Base-by-base conservation (phyloP, 306 rosid genomes). In the Hippophae gyantsensis region DNA sequence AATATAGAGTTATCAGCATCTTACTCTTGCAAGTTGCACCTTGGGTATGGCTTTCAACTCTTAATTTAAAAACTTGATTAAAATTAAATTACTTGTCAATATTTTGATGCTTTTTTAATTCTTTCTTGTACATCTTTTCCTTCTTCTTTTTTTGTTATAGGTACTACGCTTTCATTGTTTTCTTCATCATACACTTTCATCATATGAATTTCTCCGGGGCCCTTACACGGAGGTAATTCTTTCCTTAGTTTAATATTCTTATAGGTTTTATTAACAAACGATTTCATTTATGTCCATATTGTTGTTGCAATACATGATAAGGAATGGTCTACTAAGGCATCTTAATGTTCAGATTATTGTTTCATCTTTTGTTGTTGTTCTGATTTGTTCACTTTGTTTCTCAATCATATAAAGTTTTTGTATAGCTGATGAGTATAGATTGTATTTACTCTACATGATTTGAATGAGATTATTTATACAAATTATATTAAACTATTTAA, bases 101-200 rank as follows among this genome's bases (percentile, higher is more conserved):
- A 57, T 18, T 53, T 25, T n/a, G 7, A 18, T 57, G 26, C 5
- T 5, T 43, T 6, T 47, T 11, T 58, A 12, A 46, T 38, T 6
- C 48, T 9, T 14, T 7, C 27, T 12, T 59, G 25, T 44, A 9
- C 8, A 46, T 41, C 10, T 23, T 13, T 8, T 12, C 71, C n/a
- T n/a, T n/a, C n/a, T n/a, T n/a, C 7, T 38, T 45, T 58, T 52
- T 48, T 51, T 44, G 63, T 32, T 72, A 54, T 60, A 87, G 99
- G 95, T 92, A n/a, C 96, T 93, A 38, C 85, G 78, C 58, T 80
- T 92, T 63, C 99, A 92, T 69, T 92, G 99, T 73, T 58, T 92
- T 47, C 64, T 77, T 74, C 89, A 81, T 72, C 81, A 78, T 72
- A 88, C 88, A 58, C 96, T 92, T 69, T 68, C 69, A n/a, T 72